Evolutionary conservation across 2,329 filamentous ascomycete species (phyloP).

Genomic region (Scedosporium dehoogii): DNA sequence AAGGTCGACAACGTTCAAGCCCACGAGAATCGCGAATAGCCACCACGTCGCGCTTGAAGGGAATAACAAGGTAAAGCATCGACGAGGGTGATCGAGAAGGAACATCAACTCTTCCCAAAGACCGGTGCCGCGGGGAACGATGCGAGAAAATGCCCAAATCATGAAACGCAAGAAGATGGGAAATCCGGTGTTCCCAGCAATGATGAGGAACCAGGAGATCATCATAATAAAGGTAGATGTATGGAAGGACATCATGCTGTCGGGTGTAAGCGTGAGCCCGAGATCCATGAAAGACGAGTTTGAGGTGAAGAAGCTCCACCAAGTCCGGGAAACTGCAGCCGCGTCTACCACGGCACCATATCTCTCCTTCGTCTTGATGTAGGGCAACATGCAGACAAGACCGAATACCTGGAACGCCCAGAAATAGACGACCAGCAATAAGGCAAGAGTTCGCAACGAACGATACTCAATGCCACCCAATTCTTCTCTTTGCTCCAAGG

Average conservation of each 20-base stretch:
- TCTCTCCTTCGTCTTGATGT: slow-evolving; percentile 56
- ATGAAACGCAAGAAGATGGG: slow-evolving; percentile 88
- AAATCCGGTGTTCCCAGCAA: slow-evolving; percentile 92
- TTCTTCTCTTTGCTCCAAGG: slow-evolving; percentile 86
- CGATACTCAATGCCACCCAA: slow-evolving; percentile 94
- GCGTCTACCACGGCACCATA: slow-evolving; percentile 58
- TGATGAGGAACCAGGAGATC: slow-evolving; percentile 73
- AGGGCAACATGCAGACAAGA: slow-evolving; percentile 64
- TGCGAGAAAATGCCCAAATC: slow-evolving; percentile 70
- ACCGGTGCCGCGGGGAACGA: slow-evolving; percentile 54
- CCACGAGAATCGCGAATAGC: slow-evolving; percentile 77
- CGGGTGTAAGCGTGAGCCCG: slow-evolving; percentile 83
- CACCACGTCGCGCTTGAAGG: slow-evolving; percentile 89
- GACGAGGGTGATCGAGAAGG: slow-evolving; percentile 83
- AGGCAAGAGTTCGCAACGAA: slow-evolving; percentile 73
- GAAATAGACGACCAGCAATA: slow-evolving; percentile 72
- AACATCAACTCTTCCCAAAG: slow-evolving; percentile 88
- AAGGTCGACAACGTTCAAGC: slow-evolving; percentile 75
- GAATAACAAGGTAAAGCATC: slow-evolving; percentile 92
- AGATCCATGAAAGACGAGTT: slow-evolving; percentile 89
- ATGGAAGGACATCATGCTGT: slow-evolving; percentile 89
- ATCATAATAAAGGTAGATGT: slow-evolving; percentile 66
- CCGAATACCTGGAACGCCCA: slow-evolving; percentile 74
- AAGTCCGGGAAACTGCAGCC: slow-evolving; percentile 55
- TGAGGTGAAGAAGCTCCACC: slow-evolving; percentile 90